These are phyloP conservation scores for Picochlorum sp. DNA, from an alignment of 139 green algal genomes.

Conservation along the genomic window DNA sequence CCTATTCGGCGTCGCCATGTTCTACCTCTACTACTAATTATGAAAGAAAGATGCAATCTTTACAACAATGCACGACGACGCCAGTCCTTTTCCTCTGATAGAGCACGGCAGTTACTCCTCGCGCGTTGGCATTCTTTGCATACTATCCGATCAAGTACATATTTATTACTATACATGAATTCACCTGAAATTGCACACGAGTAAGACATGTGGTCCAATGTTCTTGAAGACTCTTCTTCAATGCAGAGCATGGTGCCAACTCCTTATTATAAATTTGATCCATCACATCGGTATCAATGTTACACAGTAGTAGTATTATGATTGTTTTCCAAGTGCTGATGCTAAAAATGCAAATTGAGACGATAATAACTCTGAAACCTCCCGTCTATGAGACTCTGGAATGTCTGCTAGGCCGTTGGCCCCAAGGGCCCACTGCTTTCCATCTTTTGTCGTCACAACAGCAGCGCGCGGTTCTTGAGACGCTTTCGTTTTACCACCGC, in stretches of 20 bases:
- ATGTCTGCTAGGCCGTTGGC: constrained; percentile 12
- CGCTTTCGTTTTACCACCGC: constrained; percentile 20
- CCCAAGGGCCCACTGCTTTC: constrained; percentile 31
- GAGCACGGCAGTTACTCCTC: background rate
- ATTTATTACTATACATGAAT: too few species aligned
- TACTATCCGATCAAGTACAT: background rate
- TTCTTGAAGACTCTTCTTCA: too few species aligned
- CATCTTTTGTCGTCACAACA: constrained; percentile 26
- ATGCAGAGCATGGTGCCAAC: too few species aligned
- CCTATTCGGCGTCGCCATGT: too few species aligned
- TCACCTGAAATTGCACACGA: too few species aligned
- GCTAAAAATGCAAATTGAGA: constrained; percentile 37
- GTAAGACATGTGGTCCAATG: too few species aligned
- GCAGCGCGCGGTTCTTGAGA: constrained; percentile 15
- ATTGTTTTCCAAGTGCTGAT: constrained; percentile 25
- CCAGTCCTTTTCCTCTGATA: background rate
- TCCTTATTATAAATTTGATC: too few species aligned
- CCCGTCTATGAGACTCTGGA: constrained; percentile 20
- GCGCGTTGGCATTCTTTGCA: background rate
- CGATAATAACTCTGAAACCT: constrained; percentile 23
- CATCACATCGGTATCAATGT: too few species aligned
- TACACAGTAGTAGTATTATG: background rate
- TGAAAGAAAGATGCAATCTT: too few species aligned
- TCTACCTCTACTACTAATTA: too few species aligned
- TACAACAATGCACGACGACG: too few species aligned